phyloP scores from a whole-genome alignment of 1,284 basidiomycete species.

The Ceratobasidium sp. region DNA sequence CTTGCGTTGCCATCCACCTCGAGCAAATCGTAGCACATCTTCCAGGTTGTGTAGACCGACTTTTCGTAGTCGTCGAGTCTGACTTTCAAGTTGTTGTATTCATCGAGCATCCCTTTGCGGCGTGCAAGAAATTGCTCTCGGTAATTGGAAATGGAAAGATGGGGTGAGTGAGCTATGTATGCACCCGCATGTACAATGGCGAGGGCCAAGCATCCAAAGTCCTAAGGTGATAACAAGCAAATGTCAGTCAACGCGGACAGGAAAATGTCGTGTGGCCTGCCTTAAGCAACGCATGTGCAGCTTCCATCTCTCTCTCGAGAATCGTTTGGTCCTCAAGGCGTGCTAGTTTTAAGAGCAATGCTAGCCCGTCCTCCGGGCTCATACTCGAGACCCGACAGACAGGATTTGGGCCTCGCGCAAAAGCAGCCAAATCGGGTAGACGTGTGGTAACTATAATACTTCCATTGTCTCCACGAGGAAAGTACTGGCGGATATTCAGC shows the following conservation, averaged over 20 bases:
- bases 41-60: slow-evolving; percentile 5
- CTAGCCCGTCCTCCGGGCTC: background rate
- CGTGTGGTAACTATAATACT: background rate
- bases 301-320: too few relatives aligned
- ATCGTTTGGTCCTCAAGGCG: background rate
- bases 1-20: background rate
- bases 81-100: background rate
- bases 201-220: slow-evolving; percentile 9
- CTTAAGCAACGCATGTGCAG: too few relatives aligned
- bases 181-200: slow-evolving; percentile 4
- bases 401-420: background rate
- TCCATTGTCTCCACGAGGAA: background rate
- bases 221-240: too few relatives aligned
- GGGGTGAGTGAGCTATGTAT: background rate
- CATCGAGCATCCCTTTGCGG: background rate
- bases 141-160: background rate
- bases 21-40: background rate
- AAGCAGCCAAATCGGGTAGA: background rate
- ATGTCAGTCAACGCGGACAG: too few relatives aligned
- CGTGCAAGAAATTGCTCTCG: background rate
- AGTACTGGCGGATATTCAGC: background rate
- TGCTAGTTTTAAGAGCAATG: background rate
- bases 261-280: too few relatives aligned
- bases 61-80: background rate
- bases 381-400: background rate